Evolutionary conservation across 208 protist species (phyloP).

Genomic region (Sergeia podlipaevii): DNA sequence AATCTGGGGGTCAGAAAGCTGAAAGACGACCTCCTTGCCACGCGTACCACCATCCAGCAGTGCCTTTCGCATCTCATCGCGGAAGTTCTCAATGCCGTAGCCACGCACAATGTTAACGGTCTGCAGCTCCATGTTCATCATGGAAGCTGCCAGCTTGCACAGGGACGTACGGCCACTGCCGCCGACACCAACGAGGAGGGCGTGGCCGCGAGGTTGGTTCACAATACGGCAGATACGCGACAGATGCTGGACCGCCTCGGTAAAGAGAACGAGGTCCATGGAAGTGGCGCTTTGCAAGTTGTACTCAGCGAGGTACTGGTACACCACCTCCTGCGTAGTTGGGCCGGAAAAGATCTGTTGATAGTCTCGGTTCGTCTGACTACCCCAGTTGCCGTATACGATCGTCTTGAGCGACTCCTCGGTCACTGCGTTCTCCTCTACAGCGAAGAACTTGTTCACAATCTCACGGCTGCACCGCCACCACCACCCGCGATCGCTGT

Average conservation of each 20-base stretch:
- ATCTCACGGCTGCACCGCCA: constrained; percentile 68
- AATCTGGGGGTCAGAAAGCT: constrained; percentile 95
- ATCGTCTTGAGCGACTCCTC: constrained; percentile 21
- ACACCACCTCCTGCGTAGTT: constrained; percentile 38
- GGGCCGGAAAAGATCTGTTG: constrained; percentile 32
- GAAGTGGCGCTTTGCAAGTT: constrained; percentile 82
- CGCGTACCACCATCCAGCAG: constrained; percentile 76
- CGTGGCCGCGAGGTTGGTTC: constrained; percentile 95
- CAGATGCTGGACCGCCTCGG: constrained; percentile 94
- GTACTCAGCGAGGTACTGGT: constrained; percentile 91
- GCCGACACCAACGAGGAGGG: constrained; percentile 96
- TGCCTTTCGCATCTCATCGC: constrained; percentile 92
- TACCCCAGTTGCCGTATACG: constrained; percentile 64
- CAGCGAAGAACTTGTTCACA: constrained; percentile 55
- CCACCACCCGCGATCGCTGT: constrained; percentile 91
- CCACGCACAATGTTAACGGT: constrained; percentile 85
- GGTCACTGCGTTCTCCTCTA: constrained; percentile 10
- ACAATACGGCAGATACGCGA: constrained; percentile 95
- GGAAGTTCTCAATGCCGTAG: constrained; percentile 93
- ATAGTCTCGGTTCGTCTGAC: constrained; percentile 33
- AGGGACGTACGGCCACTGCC: constrained; percentile 95
- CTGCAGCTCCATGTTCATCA: constrained; percentile 89
- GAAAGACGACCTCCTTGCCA: constrained; percentile 90
- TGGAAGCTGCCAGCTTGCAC: constrained; percentile 91
- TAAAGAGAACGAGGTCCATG: constrained; percentile 96